These are phyloP conservation scores for Talaromyces piceae DNA, from an alignment of 2,329 filamentous ascomycete species.

Conservation along the genomic window DNA sequence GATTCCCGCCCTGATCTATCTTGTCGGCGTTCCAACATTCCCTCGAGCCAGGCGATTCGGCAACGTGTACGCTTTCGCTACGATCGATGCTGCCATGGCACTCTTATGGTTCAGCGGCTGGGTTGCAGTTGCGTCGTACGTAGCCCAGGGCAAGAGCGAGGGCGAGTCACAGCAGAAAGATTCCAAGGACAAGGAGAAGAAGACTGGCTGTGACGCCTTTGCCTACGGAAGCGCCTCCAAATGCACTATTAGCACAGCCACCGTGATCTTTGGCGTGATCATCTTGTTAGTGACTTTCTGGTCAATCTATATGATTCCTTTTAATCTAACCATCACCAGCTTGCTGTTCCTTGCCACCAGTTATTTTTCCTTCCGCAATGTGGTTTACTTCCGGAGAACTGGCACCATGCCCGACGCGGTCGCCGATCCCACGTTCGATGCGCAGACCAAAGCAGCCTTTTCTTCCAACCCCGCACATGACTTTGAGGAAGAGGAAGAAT, in stretches of 20 bases:
- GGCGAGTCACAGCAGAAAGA: conserved; percentile 33
- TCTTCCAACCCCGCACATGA: conserved; percentile 40
- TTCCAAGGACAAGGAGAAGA: conserved; percentile 32
- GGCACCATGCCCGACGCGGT: conserved; percentile 45
- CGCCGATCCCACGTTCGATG: conserved; percentile 41
- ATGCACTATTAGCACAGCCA: conserved; percentile 50
- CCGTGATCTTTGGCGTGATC: conserved; percentile 49
- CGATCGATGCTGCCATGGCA: conserved; percentile 47
- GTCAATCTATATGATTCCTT: background rate
- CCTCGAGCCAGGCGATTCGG: conserved; percentile 50
- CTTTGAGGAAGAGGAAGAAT: conserved; percentile 39
- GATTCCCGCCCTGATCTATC: conserved; percentile 52
- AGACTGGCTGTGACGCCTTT: conserved; percentile 48
- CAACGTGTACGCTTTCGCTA: conserved; percentile 53
- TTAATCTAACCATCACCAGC: conserved; percentile 24
- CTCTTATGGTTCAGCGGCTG: conserved; percentile 55
- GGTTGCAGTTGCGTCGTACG: conserved; percentile 50
- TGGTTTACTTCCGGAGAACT: conserved; percentile 50
- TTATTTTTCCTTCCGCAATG: conserved; percentile 47
- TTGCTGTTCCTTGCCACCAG: conserved; percentile 48
- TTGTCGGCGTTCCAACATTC: conserved; percentile 55
- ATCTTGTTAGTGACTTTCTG: conserved; percentile 43
- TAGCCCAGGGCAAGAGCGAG: conserved; percentile 46
- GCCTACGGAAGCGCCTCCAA: conserved; percentile 48
- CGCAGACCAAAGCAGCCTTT: conserved; percentile 42